phyloP scores from a whole-genome alignment of 2,329 filamentous ascomycete genomes.

The Monosporascus cannonballus region DNA sequence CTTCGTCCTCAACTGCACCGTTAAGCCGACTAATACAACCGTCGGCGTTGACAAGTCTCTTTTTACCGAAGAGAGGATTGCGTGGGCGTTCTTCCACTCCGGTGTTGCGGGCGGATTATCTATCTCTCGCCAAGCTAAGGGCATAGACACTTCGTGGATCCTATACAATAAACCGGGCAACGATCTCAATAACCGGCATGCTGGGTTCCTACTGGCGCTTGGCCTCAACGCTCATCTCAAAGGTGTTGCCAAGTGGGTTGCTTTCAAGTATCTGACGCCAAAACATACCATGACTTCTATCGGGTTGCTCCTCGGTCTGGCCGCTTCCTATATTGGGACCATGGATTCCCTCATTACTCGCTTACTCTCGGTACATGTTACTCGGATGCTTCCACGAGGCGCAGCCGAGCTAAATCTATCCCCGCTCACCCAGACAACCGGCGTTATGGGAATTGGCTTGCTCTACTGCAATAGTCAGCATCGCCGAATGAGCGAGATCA shows the following conservation, averaged over 20 bases:
- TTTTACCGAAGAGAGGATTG: constrained; percentile 93
- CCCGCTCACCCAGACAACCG: constrained; percentile 87
- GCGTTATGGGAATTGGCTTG: constrained; percentile 93
- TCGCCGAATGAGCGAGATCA: constrained; percentile 96
- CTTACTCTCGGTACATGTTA: constrained; percentile 90
- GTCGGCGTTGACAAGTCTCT: constrained; percentile 84
- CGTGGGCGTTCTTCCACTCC: constrained; percentile 98
- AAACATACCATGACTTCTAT: constrained; percentile 99
- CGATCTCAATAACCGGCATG: constrained; percentile 92
- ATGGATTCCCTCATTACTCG: constrained; percentile 96
- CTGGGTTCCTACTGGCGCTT: constrained; percentile 83
- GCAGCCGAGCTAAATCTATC: constrained; percentile 93
- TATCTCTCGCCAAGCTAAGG: constrained; percentile 82
- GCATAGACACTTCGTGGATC: constrained; percentile 98
- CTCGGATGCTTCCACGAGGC: constrained; percentile 84
- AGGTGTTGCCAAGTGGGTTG: constrained; percentile 92
- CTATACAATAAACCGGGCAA: constrained; percentile 87
- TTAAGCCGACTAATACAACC: constrained; percentile 86
- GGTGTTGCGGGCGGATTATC: constrained; percentile 89
- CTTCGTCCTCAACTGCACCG: constrained; percentile 85
- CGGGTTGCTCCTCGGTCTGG: constrained; percentile 83
- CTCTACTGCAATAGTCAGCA: constrained; percentile 95
- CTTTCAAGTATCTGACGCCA: constrained; percentile 97
- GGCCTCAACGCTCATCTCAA: constrained; percentile 95
- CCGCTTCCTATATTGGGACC: constrained; percentile 89